Percentiles rank a stretch among this genome's conserved stretches.
Evolutionary conservation across 345 rosid species (phyloP).

Genomic region (Eucalyptus rudis): DNA sequence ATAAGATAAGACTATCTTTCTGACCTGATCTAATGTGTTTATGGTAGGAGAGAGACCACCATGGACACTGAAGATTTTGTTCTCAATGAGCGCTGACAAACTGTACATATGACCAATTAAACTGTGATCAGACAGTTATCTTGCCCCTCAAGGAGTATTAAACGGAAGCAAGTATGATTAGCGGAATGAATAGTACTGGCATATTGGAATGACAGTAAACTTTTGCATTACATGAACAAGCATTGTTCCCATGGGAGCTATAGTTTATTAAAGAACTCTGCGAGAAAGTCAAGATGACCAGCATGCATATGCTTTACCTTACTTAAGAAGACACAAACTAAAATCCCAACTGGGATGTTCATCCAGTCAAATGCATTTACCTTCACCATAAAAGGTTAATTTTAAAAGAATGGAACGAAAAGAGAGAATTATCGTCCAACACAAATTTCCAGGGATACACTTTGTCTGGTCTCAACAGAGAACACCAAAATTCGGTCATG

Average conservation of each 20-base stretch:
- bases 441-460: background rate
- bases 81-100: constrained; percentile 90
- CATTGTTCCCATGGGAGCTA: background rate
- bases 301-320: background rate
- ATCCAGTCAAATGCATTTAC: background rate
- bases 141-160: background rate
- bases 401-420: background rate
- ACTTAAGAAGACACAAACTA: background rate
- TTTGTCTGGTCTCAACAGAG: background rate
- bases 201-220: background rate
- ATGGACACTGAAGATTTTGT: constrained; percentile 86
- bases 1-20: constrained; percentile 1
- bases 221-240: background rate
- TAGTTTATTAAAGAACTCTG: background rate
- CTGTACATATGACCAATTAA: constrained; percentile 20
- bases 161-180: background rate
- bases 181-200: background rate
- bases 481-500: background rate
- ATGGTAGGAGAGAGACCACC: constrained; percentile 98
- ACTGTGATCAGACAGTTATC: background rate
- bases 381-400: background rate
- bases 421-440: background rate
- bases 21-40: constrained; percentile 87
- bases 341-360: background rate
- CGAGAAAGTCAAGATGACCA: background rate